Percentiles rank a stretch among this genome's conserved stretches.
Conservation (phyloP, 2,329 filamentous ascomycete species). For the Thelonectria blattea region DNA sequence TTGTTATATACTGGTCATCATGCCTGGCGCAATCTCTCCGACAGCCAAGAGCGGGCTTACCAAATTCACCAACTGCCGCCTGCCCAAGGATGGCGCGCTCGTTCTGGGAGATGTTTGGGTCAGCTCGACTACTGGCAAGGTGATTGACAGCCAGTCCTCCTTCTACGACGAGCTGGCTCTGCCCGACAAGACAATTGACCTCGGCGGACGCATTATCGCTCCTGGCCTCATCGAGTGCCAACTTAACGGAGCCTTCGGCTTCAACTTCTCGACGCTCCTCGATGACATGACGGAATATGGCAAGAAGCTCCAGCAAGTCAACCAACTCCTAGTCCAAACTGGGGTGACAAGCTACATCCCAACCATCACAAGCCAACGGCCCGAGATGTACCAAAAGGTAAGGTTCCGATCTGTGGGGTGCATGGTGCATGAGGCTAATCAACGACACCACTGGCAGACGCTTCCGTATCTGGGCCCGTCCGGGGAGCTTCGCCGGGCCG, state of each 20-base stretch:
- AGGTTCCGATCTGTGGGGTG: constrained; percentile 28
- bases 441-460: constrained; percentile 49
- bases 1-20: constrained; percentile 38
- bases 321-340: constrained; percentile 73
- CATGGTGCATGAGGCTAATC: constrained; percentile 34
- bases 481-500: constrained; percentile 61
- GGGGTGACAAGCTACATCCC: constrained; percentile 90
- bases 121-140: constrained; percentile 79
- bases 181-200: constrained; percentile 78
- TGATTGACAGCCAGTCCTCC: constrained; percentile 71
- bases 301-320: constrained; percentile 74
- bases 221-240: constrained; percentile 91
- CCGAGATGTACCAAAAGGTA: constrained; percentile 82
- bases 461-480: constrained; percentile 81
- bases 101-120: constrained; percentile 88
- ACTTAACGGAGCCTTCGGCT: constrained; percentile 90
- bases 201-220: constrained; percentile 81
- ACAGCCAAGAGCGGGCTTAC: constrained; percentile 66
- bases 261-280: constrained; percentile 87
- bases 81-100: constrained; percentile 71
- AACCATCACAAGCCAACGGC: constrained; percentile 80
- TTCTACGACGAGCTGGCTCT: constrained; percentile 72
- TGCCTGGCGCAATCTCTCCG: constrained; percentile 55
- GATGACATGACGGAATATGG: constrained; percentile 71
- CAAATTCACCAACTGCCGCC: constrained; percentile 87